Evolutionary conservation across 164 flowering plant species (phyloP).

Genomic region (Akebia trifoliata): DNA sequence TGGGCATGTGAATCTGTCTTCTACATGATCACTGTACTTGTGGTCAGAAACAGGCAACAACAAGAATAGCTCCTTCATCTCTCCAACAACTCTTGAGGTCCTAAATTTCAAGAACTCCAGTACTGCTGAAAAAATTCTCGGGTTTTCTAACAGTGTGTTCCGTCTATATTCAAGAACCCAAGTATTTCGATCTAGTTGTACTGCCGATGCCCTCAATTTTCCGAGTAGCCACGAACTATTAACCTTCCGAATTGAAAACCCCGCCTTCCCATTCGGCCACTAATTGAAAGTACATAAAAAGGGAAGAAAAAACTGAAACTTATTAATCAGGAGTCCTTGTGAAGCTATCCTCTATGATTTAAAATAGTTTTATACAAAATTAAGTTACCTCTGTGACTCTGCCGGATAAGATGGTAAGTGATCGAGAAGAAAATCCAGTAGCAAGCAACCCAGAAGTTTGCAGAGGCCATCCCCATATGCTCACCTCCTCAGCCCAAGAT

Average conservation of each 20-base stretch:
- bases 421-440: conserved; percentile 48
- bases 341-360: too few relatives aligned
- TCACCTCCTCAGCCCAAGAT: conserved; percentile 59
- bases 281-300: conserved; percentile 9
- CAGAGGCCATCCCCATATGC: conserved; percentile 94
- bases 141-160: conserved; percentile 35
- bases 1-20: conserved; percentile 27
- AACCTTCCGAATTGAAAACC: conserved; percentile 27
- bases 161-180: conserved; percentile 65
- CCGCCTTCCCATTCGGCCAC: conserved; percentile 54
- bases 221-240: conserved; percentile 57
- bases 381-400: conserved; percentile 65
- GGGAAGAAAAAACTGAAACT: background rate
- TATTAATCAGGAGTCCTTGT: background rate
- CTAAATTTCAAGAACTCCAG: conserved; percentile 36
- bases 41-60: conserved; percentile 19
- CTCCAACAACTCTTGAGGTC: conserved; percentile 22
- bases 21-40: conserved; percentile 5
- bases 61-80: conserved; percentile 37
- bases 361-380: too few relatives aligned
- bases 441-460: conserved; percentile 72
- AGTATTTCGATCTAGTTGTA: conserved; percentile 68
- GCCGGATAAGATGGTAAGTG: conserved; percentile 60
- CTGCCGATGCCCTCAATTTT: conserved; percentile 55
- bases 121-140: conserved; percentile 35